Evolutionary conservation across 139 green algal genomes (phyloP), one percentile per base, ranked within the genome.

Genomic region (Picochlorum sp.): DNA sequence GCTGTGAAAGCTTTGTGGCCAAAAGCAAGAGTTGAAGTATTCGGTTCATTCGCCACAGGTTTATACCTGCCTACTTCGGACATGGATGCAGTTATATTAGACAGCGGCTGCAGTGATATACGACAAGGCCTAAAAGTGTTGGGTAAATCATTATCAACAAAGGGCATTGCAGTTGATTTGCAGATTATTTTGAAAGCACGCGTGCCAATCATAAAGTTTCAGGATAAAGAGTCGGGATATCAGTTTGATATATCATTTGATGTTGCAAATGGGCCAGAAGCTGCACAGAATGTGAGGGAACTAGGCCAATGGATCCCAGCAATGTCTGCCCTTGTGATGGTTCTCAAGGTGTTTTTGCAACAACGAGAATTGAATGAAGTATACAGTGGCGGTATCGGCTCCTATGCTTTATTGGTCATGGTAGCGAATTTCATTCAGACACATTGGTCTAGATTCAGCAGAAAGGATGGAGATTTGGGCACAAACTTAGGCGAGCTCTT

Each of bases 121-220:
- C 62, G 61, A 10, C 38, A 45, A 63, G 83, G 49, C 4, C 75
- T 98, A 0, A 85, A 83, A 49, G 87, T 86, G 4, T 62, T 98
- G 16, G 85, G 82, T 0, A 75, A 61, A 1, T 59, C 66, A n/a
- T 75, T 96, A 18, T 21, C 30, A 15, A 62, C 77, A 9, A 73
- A 67, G 47, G 51, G 66, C 10, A 70, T 96, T 52, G 89, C 77
- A 13, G 85, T 71, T 49, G 73, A 86, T 44, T 73, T 95, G 24
- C 85, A 96, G 81, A 90, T 98, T 3, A 88, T 98, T 20, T 71
- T 77, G 47, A 94, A 89, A 64, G 92, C 92, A 23, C 78, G 81
- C 5, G 90, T 98, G 30, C 92, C 92, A 10, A 97, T 98, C 71
- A 80, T 97, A 60, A 98, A 98, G 76, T 98, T 97, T 70, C 74